Base-by-base conservation (phyloP, 371 early-diverging fungal genomes). In the Dentiscutata heterogama region DNA sequence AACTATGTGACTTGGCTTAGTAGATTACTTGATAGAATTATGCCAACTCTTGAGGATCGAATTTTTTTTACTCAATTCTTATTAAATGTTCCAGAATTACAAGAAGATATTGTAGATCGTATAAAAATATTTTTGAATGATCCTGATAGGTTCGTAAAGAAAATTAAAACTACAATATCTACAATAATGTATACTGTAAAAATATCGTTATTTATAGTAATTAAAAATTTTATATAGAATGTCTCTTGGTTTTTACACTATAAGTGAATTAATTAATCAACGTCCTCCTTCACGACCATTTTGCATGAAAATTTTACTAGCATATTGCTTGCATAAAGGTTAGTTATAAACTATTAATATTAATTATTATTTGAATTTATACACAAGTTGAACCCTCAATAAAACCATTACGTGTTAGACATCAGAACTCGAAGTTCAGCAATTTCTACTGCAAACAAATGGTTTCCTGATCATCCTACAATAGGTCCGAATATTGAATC, bases 361-460 rank as follows among this genome's bases (percentile, higher is more conserved):
- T 61, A 16, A 65, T 65, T 42, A 51, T 11, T 56, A 27, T 27
- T 20, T 25, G 7, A 46, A 46, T 46, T 46, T 46, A 46, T 10
- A 46, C 7, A 46, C 0, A 46, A 46, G 1, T 46, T 46, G 46
- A 46, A 8, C 46, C 6, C 46, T 46, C 46, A 46, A 11, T 46
- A 46, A 46, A 46, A 46, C 46, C 10, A 46, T 46, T 46, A 46
- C 46, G 16, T 64, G 16, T 2, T 46, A 72, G 46, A 35, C 2
- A 76, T 75, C n/a, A 70, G 61, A 35, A 87, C 84, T 74, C 83
- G 91, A 77, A 83, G 85, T 51, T 86, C 87, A 8, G 90, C 93
- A 31, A 93, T 94, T 83, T 86, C 90, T 0, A 89, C 89, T 20
- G 91, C 88, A 11, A 90, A 89, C 75, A 90, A 91, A 74, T 94